Evolutionary conservation across 1,139 yeast species (phyloP).

Genomic region (Nadsonia commutata): DNA sequence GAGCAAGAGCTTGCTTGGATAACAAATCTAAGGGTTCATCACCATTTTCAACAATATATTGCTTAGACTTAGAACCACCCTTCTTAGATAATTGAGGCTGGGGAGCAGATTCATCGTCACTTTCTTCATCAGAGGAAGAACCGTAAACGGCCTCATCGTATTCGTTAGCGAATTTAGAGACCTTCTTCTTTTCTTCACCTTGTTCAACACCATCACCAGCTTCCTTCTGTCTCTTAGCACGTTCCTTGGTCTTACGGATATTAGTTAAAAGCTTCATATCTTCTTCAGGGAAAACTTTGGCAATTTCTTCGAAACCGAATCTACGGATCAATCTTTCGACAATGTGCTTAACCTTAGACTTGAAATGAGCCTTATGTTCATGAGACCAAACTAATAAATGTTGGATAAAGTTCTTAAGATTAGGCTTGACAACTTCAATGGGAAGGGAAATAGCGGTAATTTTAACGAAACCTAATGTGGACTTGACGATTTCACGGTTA

Average conservation of each 20-base stretch:
- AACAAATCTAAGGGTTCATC: slow-evolving; percentile 83
- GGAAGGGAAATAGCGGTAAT: slow-evolving; percentile 81
- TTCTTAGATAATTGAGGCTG: slow-evolving; percentile 22
- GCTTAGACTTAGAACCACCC: slow-evolving; percentile 21
- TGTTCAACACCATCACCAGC: slow-evolving; percentile 21
- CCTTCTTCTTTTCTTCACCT: slow-evolving; percentile 9
- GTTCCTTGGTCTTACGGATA: slow-evolving; percentile 71
- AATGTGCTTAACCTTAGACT: slow-evolving; percentile 81
- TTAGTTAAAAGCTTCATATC: slow-evolving; percentile 71
- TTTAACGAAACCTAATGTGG: slow-evolving; percentile 89
- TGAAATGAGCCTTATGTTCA: slow-evolving; percentile 91
- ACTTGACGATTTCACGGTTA: slow-evolving; percentile 83
- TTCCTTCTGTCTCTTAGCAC: slow-evolving; percentile 62
- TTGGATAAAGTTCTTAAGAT: slow-evolving; percentile 49
- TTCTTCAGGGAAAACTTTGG: slow-evolving; percentile 72
- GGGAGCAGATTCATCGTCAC: slow-evolving; percentile 25
- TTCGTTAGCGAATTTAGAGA: slow-evolving; percentile 51
- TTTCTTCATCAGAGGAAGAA: slow-evolving; percentile 24
- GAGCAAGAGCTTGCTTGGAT: slow-evolving; percentile 72
- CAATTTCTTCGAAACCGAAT: slow-evolving; percentile 73
- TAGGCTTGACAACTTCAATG: slow-evolving; percentile 54
- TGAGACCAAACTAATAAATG: slow-evolving; percentile 86
- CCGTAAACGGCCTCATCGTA: slow-evolving; percentile 64
- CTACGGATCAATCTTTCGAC: slow-evolving; percentile 81
- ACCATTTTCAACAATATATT: slow-evolving; percentile 59